phyloP scores from a whole-genome alignment of 2,329 filamentous ascomycete genomes.

The Botryotinia globosa region DNA sequence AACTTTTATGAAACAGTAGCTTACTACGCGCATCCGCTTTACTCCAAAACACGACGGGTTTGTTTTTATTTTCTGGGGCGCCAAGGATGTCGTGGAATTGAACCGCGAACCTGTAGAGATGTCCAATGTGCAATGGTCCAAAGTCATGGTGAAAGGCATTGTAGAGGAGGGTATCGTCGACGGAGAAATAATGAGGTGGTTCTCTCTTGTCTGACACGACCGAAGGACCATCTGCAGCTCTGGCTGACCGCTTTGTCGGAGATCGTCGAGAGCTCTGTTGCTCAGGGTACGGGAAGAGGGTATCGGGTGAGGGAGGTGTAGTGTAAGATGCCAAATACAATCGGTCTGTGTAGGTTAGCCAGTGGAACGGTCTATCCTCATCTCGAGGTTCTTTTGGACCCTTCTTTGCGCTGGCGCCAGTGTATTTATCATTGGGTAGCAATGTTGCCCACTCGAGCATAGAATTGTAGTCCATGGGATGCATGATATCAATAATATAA shows the following conservation, averaged over 20 bases:
- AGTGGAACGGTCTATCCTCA: slow-evolving; percentile 26
- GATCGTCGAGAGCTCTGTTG: slow-evolving; percentile 55
- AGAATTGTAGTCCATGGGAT: slow-evolving; percentile 25
- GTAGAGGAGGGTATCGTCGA: slow-evolving; percentile 89
- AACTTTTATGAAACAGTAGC: slow-evolving; percentile 40
- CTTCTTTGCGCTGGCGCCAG: slow-evolving; percentile 16
- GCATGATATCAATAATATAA: slow-evolving; percentile 28
- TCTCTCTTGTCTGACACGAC: slow-evolving; percentile 48
- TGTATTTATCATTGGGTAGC: slow-evolving; percentile 24
- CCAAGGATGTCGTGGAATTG: slow-evolving; percentile 94
- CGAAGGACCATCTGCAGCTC: slow-evolving; percentile 58
- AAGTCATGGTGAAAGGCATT: slow-evolving; percentile 99
- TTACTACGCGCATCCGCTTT: slow-evolving; percentile 84
- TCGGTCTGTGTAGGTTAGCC: slow-evolving; percentile 64
- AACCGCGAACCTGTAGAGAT: slow-evolving; percentile 93
- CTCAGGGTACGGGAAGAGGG: slow-evolving; percentile 78
- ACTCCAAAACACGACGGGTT: slow-evolving; percentile 95
- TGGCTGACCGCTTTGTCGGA: slow-evolving; percentile 72
- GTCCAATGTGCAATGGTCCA: slow-evolving; percentile 93
- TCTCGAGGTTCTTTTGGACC: slow-evolving; percentile 3
- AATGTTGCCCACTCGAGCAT: slow-evolving; percentile 33
- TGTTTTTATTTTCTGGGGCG: slow-evolving; percentile 83
- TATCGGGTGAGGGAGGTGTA: slow-evolving; percentile 74
- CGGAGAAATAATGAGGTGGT: slow-evolving; percentile 88
- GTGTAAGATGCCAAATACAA: slow-evolving; percentile 93